Evolutionary conservation across 192 early-diverging fungal genomes (phyloP), one percentile per base, ranked within the genome.

Genomic region (Entomortierella lignicola): DNA sequence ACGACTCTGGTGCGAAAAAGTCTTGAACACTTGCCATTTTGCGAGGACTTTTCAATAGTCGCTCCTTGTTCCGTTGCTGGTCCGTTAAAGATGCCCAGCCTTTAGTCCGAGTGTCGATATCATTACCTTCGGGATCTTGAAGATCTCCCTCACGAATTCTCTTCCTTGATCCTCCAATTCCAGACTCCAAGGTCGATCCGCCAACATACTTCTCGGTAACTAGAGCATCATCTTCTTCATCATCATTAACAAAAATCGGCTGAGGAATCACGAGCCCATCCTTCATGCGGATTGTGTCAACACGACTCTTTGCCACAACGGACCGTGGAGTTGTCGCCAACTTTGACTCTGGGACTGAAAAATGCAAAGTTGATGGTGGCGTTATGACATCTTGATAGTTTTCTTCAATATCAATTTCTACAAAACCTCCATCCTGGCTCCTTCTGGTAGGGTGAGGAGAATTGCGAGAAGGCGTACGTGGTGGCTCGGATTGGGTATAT

Each of bases 11-110:
- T 17, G 60, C 54, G 50, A 77, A 68, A 64, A 77, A 69, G 21
- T 69, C 73, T 13, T 77, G 59, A 13, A 77, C 66, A 29, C 66
- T 77, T 8, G 66, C 66, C 61, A 69, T 77, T 42, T 77, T 77
- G n/a, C 73, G 73, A 12, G 73, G 73, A 44, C 73, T 77, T 26
- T 55, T 57, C 15, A 77, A 30, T 32, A 77, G 39, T 20, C 66
- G 42, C 30, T 77, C 73, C 34, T 58, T 68, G 30, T 53, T 61
- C 8, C 71, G 54, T 31, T 72, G 63, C 7, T 65, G 51, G 30
- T 63, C 60, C 5, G 60, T 71, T 26, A 71, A 37, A 0, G 69
- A 58, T 13, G 71, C 55, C 63, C 71, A 65, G 44, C 50, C 18
- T 23, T 18, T 59, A 26, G 55, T 20, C 3, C 17, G 43, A 30